These are phyloP conservation scores for Quillaja saponaria DNA, from an alignment of 306 rosid genomes.

Conservation along the genomic window DNA sequence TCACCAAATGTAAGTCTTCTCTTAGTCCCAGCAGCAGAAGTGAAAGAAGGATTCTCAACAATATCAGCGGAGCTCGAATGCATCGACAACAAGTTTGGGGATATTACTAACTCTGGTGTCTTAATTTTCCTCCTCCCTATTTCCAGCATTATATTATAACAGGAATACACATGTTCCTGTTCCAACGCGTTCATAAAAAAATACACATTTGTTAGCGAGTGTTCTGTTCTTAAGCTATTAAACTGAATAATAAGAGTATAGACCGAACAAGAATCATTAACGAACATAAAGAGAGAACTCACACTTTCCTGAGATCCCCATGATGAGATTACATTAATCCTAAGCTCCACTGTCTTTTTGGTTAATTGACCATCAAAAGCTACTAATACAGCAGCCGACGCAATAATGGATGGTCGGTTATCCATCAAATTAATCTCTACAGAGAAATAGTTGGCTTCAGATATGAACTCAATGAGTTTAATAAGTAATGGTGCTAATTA, in stretches of 20 bases:
- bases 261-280: background rate
- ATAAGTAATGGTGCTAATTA: conserved; percentile 11
- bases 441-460: conserved; percentile 12
- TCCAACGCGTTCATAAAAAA: conserved; percentile 29
- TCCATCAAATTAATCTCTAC: conserved; percentile 65
- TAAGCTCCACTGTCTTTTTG: conserved; percentile 50
- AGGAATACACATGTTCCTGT: conserved; percentile 70
- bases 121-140: conserved; percentile 43
- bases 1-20: conserved; percentile 70
- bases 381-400: conserved; percentile 78
- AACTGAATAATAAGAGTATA: conserved; percentile 3
- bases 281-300: conserved; percentile 30
- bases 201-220: too few relatives aligned
- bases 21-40: conserved; percentile 51
- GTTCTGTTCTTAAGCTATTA: background rate
- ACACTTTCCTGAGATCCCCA: conserved; percentile 69
- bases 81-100: conserved; percentile 42
- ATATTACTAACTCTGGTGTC: conserved; percentile 47
- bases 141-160: conserved; percentile 65
- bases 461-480: background rate
- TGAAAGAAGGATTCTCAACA: conserved; percentile 48
- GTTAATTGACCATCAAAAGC: conserved; percentile 54
- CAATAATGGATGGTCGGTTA: conserved; percentile 67
- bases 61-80: conserved; percentile 41
- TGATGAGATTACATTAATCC: conserved; percentile 46